Conservation (phyloP, 2,329 filamentous ascomycete genomes). For the Fusarium sp. region DNA sequence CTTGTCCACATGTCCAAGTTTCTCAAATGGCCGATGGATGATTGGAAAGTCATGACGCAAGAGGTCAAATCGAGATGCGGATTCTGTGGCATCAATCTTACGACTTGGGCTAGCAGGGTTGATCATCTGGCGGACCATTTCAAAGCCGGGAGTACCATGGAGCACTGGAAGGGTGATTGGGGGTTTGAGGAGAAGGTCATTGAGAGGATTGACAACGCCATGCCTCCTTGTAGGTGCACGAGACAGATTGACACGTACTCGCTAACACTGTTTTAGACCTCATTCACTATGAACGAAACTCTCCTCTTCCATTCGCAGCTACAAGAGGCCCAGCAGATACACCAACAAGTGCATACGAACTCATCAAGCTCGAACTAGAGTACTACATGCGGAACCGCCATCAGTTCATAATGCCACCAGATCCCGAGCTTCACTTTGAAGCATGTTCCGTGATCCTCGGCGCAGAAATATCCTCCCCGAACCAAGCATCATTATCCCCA, state of each 20-base stretch:
- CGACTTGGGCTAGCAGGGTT: constrained; percentile 47
- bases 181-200: constrained; percentile 51
- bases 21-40: constrained; percentile 35
- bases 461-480: constrained; percentile 19
- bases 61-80: constrained; percentile 51
- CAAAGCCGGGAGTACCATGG: constrained; percentile 51
- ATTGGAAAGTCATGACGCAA: constrained; percentile 50
- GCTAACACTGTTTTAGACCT: constrained; percentile 20
- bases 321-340: constrained; percentile 33
- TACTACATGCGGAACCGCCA: constrained; percentile 28
- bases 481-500: constrained; percentile 11
- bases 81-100: constrained; percentile 50
- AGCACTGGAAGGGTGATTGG: constrained; percentile 55
- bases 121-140: constrained; percentile 54
- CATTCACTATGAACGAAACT: constrained; percentile 33
- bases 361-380: constrained; percentile 30
- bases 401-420: constrained; percentile 14
- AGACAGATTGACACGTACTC: accelerated
- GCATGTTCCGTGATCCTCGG: constrained; percentile 27
- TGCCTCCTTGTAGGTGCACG: constrained; percentile 48
- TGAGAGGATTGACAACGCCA: constrained; percentile 52
- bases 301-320: constrained; percentile 27
- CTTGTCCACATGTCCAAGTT: constrained; percentile 53
- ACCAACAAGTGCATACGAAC: constrained; percentile 30
- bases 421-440: constrained; percentile 26